Conservation (phyloP, 208 protist species). For the Crithidia acanthocephali region DNA sequence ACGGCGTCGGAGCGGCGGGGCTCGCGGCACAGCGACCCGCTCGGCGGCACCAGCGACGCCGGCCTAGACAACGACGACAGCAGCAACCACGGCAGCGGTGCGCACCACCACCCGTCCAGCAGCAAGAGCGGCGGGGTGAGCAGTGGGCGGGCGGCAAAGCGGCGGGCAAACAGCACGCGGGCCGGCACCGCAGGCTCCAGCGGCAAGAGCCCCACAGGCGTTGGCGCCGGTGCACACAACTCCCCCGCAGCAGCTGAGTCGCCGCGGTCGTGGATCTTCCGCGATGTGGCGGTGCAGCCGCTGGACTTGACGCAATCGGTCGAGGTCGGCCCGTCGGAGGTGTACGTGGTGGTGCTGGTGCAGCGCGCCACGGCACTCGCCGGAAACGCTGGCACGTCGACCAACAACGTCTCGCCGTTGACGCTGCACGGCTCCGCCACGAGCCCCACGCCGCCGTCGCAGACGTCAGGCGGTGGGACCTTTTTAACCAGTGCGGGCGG, state of each 20-base stretch:
- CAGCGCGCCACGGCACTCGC: conserved; percentile 35
- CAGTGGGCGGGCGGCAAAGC: conserved; percentile 8
- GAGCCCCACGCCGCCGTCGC: neutral
- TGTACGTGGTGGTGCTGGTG: conserved; percentile 70
- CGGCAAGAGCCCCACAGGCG: neutral
- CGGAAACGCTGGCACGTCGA: neutral
- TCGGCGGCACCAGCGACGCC: conserved; percentile 15
- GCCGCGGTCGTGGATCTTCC: conserved; percentile 29
- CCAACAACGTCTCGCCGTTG: neutral
- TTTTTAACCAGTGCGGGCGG: too few species aligned
- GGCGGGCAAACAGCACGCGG: neutral
- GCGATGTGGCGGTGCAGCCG: conserved; percentile 38
- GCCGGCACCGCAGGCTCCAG: neutral
- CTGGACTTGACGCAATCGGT: conserved; percentile 47
- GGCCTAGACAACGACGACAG: conserved; percentile 6
- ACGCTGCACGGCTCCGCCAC: neutral
- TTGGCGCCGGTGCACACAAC: neutral
- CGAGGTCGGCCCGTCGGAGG: conserved; percentile 35
- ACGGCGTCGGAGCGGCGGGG: neutral
- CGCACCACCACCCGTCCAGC: neutral
- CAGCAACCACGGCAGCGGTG: neutral
- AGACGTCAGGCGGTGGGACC: too few species aligned
- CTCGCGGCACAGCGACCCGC: conserved; percentile 15
- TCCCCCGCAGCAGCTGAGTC: conserved; percentile 12
- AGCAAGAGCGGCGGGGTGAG: neutral